Evolutionary conservation across 805 yeast species (phyloP).

Genomic region (Lachancea meyersii): DNA sequence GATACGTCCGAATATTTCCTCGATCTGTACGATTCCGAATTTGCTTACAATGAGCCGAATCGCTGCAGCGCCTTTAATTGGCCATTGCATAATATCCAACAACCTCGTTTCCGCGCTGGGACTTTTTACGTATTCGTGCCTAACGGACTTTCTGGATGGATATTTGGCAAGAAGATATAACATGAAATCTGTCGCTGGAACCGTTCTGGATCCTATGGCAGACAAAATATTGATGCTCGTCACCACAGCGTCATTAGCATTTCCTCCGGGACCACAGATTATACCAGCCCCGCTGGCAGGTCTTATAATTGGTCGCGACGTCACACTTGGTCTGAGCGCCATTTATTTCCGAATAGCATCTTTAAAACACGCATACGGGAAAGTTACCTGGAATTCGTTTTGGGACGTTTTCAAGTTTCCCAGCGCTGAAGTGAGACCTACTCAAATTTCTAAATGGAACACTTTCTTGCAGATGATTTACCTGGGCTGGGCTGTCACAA

Average conservation of each 20-base stretch:
- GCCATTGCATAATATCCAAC: slow-evolving; percentile 64
- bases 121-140: slow-evolving; percentile 75
- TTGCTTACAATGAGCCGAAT: slow-evolving; percentile 74
- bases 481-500: slow-evolving; percentile 54
- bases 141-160: slow-evolving; percentile 92
- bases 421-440: slow-evolving; percentile 87
- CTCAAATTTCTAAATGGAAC: slow-evolving; percentile 76
- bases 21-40: slow-evolving; percentile 81
- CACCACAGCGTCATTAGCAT: slow-evolving; percentile 70
- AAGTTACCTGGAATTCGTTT: slow-evolving; percentile 52
- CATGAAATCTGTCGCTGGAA: slow-evolving; percentile 75
- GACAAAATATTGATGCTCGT: slow-evolving; percentile 87
- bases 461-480: slow-evolving; percentile 91
- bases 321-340: slow-evolving; percentile 64
- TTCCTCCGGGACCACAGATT: slow-evolving; percentile 41
- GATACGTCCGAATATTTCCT: slow-evolving; percentile 15
- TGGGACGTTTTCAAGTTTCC: slow-evolving; percentile 67
- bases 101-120: slow-evolving; percentile 60
- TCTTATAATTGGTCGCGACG: slow-evolving; percentile 79
- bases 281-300: slow-evolving; percentile 68
- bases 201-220: slow-evolving; percentile 91
- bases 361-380: slow-evolving; percentile 17
- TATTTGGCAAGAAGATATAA: slow-evolving; percentile 77
- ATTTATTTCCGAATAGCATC: slow-evolving; percentile 65
- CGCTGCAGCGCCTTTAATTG: slow-evolving; percentile 77